Conservation (phyloP, 805 yeast species). For the Zygosaccharomyces gambellarensis region DNA sequence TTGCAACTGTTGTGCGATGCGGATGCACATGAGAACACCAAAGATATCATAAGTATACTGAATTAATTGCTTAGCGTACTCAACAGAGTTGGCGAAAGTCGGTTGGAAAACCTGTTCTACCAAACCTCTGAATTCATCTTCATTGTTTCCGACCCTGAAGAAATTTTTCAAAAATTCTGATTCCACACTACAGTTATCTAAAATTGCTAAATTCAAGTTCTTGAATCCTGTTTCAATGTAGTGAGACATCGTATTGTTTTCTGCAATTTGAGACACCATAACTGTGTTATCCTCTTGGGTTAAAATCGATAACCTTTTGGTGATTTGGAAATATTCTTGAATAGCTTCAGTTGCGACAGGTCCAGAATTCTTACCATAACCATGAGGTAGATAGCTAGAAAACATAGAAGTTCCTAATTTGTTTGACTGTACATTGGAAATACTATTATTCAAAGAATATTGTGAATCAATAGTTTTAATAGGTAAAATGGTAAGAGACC, state of each 20-base stretch:
- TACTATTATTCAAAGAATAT: constrained; percentile 49
- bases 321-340: constrained; percentile 54
- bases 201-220: constrained; percentile 64
- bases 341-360: constrained; percentile 29
- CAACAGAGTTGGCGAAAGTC: constrained; percentile 46
- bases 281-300: constrained; percentile 54
- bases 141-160: constrained; percentile 47
- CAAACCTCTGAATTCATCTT: constrained; percentile 40
- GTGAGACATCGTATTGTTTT: constrained; percentile 58
- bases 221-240: constrained; percentile 71
- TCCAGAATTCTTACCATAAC: constrained; percentile 13
- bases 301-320: constrained; percentile 57
- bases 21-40: constrained; percentile 71
- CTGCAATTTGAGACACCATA: constrained; percentile 81
- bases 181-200: constrained; percentile 76
- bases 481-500: constrained; percentile 62
- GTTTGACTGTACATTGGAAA: constrained; percentile 26
- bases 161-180: constrained; percentile 68
- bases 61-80: constrained; percentile 42
- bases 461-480: constrained; percentile 51
- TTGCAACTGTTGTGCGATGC: constrained; percentile 62
- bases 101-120: constrained; percentile 50
- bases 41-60: constrained; percentile 59
- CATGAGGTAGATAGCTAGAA: constrained; percentile 24
- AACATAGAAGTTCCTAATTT: constrained; percentile 27